Base-by-base conservation (phyloP, 805 yeast species). In the Candida sakaeoensis region DNA sequence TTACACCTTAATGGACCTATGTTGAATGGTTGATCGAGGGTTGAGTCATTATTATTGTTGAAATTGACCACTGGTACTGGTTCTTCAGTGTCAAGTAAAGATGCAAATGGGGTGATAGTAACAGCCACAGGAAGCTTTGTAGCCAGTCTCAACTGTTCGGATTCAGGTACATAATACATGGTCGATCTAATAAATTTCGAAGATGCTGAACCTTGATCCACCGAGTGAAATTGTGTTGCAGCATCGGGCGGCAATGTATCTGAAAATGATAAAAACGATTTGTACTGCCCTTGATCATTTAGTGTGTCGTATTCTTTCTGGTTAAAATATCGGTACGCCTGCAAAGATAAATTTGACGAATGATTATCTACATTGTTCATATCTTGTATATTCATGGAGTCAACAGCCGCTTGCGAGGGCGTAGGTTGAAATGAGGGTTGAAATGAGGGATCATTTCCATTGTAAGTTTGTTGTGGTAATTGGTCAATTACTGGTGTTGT, bases 1-100 rank as follows among this genome's bases (percentile, higher is more conserved):
- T 79, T 76, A 63, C 99, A 93, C 50, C 99, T 76, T 24, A 95
- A 82, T 0, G 96, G 95, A 1, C 88, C 87, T 17, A 57, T 51
- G 37, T 64, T 71, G 32, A 56, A 46, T 1, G 57, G 55, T 21
- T 52, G 55, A 3, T 46, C 43, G 13, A 36, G 37, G 4, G 34
- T 13, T 9, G 37, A 38, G 14, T 14, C 25, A 14, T 19, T 15
- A 28, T 16, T 17, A 14, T 37, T 30, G 17, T 70, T 62, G 65
- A 77, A 75, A 54, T 86, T 90, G 4, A 82, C 80, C 4, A 73
- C 70, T 0, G 95, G 95, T 2, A 89, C 75, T 2, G 75, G 77
- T 12, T 74, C 81, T 35, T 73, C 76, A 1, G 68, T 58, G 5
- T 62, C 57, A 23, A 67, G 61, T 9, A 61, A 48, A 9, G 80